Evolutionary conservation across 306 rosid species (phyloP).

Genomic region (Leucaena leucocephala): DNA sequence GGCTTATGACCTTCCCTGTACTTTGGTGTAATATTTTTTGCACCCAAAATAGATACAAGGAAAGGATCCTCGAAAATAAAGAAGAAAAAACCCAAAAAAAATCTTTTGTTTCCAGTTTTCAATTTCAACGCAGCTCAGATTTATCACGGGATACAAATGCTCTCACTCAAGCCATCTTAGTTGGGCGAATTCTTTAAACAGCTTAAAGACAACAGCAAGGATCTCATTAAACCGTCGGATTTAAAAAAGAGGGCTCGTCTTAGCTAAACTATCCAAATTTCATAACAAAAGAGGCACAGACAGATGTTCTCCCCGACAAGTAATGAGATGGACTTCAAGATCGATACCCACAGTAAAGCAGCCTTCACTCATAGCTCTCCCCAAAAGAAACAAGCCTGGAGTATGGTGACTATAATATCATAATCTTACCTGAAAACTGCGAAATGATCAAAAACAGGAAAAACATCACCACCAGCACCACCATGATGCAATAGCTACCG

Average conservation of each 20-base stretch:
- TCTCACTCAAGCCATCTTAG: not conserved
- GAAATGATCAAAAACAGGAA: not conserved
- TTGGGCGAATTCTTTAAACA: not conserved
- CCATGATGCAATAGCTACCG: not conserved
- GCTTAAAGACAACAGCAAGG: not conserved
- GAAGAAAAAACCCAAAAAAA: too few relatives aligned
- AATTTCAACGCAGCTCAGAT: not conserved
- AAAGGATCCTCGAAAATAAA: too few relatives aligned
- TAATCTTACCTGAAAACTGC: slow-evolving; percentile 9
- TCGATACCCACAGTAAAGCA: not conserved
- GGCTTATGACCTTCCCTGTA: not conserved
- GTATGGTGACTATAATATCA: not conserved
- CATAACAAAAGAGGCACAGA: not conserved
- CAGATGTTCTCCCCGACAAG: not conserved
- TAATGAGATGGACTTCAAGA: not conserved
- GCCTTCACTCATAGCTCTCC: slow-evolving; percentile 6
- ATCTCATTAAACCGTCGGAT: not conserved
- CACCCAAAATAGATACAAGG: too few relatives aligned
- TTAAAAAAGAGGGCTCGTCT: not conserved
- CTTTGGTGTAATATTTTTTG: not conserved
- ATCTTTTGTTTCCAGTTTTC: not conserved
- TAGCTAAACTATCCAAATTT: not conserved
- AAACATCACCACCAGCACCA: not conserved
- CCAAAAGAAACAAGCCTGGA: slow-evolving; percentile 15
- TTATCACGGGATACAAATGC: not conserved